Base-by-base conservation (phyloP, 2,329 filamentous ascomycete genomes). In the Xylariomycetidae sp. region DNA sequence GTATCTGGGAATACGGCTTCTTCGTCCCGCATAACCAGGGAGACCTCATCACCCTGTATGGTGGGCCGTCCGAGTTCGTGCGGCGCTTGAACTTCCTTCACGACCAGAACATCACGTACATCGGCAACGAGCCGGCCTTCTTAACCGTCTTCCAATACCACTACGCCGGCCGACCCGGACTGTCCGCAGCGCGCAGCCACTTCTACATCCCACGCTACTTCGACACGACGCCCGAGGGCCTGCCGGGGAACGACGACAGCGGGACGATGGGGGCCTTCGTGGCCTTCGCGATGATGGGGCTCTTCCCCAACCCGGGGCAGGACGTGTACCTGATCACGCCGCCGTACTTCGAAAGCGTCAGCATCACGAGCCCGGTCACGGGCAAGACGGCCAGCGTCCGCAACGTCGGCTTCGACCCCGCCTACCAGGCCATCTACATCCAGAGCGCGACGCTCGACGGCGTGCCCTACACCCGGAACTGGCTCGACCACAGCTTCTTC, bases 1-100 rank as follows among this genome's bases (percentile, higher is more conserved):
- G 74, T 39, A 64, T 74, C 2, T 88, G 82, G 82, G 73, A 85
- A 35, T 87, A 87, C 50, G 75, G 74, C 12, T 87, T 85, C 46
- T 74, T 67, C 37, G 71, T 74, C 4, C 72, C 72, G 0, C 72
- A 75, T 49, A 67, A 72, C 39, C 67, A 70, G 39, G 67, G 56
- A 2, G 56, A 61, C 1, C 61, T 85, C 0, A 69, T 85, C 34
- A 53, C 57, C 1, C 68, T 73, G 0, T 74, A 81, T 16, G 82
- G 80, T 10, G 81, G 81, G 0, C 66, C 68, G 0, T 58, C 65
- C 1, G 50, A 53, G 8, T 85, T 82, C 44, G 64, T 72, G 12
- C 54, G 63, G 9, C 75, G 81, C 0, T 68, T 86, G 0, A 60
- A 75, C 42, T 85, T 73, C 55, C 61, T 85, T 4, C 80, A 85